Evolutionary conservation across 805 yeast genomes (phyloP).

Genomic region (Starmerella potacharoeniae): DNA sequence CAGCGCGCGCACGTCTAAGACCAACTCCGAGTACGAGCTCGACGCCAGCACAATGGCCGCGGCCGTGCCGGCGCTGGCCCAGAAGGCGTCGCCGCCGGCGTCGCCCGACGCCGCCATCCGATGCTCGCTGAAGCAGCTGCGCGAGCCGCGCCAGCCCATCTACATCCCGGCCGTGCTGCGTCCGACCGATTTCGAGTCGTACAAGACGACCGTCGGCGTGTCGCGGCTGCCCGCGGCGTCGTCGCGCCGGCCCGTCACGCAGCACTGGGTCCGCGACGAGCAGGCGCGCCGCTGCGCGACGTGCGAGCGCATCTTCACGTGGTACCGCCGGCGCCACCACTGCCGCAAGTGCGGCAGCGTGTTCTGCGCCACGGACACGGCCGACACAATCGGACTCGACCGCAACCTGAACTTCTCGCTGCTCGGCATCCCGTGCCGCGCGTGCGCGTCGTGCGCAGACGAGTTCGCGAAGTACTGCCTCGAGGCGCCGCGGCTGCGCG

Average conservation of each 20-base stretch:
- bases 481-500: slow-evolving; percentile 23
- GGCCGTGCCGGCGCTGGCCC: slow-evolving; percentile 1
- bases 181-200: slow-evolving; percentile 30
- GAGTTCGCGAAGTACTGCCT: slow-evolving; percentile 46
- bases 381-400: slow-evolving; percentile 47
- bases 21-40: slow-evolving; percentile 1
- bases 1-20: neutral
- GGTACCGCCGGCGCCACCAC: slow-evolving; percentile 71
- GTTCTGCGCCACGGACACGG: slow-evolving; percentile 58
- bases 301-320: slow-evolving; percentile 60
- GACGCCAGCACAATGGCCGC: neutral
- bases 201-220: slow-evolving; percentile 22
- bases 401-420: slow-evolving; percentile 42
- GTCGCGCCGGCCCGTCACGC: slow-evolving; percentile 26
- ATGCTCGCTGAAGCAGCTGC: slow-evolving; percentile 50
- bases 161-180: slow-evolving; percentile 84
- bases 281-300: slow-evolving; percentile 51
- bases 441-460: slow-evolving; percentile 54
- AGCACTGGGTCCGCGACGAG: slow-evolving; percentile 51
- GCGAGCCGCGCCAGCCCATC: slow-evolving; percentile 73
- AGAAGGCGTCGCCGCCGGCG: slow-evolving; percentile 7
- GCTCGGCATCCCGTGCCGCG: slow-evolving; percentile 53
- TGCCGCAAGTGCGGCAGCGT: slow-evolving; percentile 79
- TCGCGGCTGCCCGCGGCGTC: slow-evolving; percentile 14
- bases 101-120: slow-evolving; percentile 14